Conservation (phyloP, 805 yeast species). For the Candida cerambycidarum region DNA sequence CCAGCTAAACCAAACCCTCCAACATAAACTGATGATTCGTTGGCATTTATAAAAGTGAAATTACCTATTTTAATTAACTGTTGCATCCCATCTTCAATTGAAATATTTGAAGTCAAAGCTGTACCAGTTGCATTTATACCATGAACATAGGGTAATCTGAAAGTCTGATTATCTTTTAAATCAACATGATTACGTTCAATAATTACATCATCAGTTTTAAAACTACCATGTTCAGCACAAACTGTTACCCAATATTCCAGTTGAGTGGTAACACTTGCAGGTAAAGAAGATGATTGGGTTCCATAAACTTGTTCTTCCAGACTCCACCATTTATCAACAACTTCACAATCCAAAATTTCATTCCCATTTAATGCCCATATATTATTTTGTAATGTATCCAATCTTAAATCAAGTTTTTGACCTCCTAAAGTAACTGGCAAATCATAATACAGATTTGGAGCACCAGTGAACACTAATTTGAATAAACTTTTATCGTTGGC, state of each 20-base stretch:
- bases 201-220: constrained; percentile 12
- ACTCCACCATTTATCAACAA: constrained; percentile 20
- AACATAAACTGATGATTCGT: constrained; percentile 19
- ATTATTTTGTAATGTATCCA: constrained; percentile 39
- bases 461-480: constrained; percentile 13
- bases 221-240: constrained; percentile 31
- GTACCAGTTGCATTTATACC: constrained; percentile 27
- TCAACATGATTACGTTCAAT: constrained; percentile 16
- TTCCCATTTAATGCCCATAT: constrained; percentile 36
- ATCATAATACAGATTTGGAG: constrained; percentile 10
- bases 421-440: constrained; percentile 14
- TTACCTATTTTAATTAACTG: constrained; percentile 16
- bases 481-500: constrained; percentile 9
- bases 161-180: constrained; percentile 6
- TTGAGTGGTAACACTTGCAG: constrained; percentile 19
- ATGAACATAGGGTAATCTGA: constrained; percentile 30
- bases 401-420: constrained; percentile 20
- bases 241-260: constrained; percentile 21
- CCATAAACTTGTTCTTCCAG: constrained; percentile 14
- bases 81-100: constrained; percentile 16
- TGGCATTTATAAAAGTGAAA: constrained; percentile 30
- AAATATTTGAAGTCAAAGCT: constrained; percentile 24
- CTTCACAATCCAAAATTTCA: constrained; percentile 24
- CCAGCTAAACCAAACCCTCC: constrained; percentile 42
- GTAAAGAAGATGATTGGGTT: constrained; percentile 2